phyloP scores from a whole-genome alignment of 192 early-diverging fungal species.

The Coemansia sp. region DNA sequence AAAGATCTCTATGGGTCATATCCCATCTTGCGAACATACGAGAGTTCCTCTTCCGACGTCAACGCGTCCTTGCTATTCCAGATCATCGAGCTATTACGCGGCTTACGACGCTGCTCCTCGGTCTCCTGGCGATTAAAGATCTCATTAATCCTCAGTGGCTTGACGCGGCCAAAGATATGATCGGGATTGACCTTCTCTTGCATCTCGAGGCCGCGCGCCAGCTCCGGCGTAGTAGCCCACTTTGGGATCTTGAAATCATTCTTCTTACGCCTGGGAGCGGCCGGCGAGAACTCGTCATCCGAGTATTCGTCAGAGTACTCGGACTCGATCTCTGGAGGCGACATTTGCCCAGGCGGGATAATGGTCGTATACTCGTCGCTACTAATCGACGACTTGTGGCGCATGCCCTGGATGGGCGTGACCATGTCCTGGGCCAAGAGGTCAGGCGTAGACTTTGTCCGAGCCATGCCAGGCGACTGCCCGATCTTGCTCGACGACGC shows the following conservation, averaged over 20 bases:
- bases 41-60: constrained; percentile 47
- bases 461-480: constrained; percentile 13
- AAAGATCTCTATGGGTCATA: constrained; percentile 32
- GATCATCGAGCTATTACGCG: constrained; percentile 56
- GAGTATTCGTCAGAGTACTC: constrained; percentile 57
- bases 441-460: constrained; percentile 40
- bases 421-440: constrained; percentile 9
- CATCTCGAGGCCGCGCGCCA: constrained; percentile 35
- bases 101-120: constrained; percentile 30
- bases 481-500: constrained; percentile 11
- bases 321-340: constrained; percentile 51
- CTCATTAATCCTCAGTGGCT: constrained; percentile 50
- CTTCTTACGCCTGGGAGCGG: constrained; percentile 29
- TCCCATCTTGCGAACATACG: constrained; percentile 56
- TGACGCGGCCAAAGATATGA: constrained; percentile 51
- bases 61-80: constrained; percentile 54
- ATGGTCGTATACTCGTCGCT: constrained; percentile 48
- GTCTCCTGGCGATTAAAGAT: constrained; percentile 42
- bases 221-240: constrained; percentile 57
- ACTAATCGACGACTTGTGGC: constrained; percentile 15
- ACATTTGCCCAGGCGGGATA: constrained; percentile 35
- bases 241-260: constrained; percentile 45
- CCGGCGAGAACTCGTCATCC: constrained; percentile 50
- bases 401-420: not conserved
- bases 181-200: constrained; percentile 54